Evolutionary conservation across 306 rosid species (phyloP), one percentile per base, ranked within the genome.

Genomic region (Cucumis cinereus): DNA sequence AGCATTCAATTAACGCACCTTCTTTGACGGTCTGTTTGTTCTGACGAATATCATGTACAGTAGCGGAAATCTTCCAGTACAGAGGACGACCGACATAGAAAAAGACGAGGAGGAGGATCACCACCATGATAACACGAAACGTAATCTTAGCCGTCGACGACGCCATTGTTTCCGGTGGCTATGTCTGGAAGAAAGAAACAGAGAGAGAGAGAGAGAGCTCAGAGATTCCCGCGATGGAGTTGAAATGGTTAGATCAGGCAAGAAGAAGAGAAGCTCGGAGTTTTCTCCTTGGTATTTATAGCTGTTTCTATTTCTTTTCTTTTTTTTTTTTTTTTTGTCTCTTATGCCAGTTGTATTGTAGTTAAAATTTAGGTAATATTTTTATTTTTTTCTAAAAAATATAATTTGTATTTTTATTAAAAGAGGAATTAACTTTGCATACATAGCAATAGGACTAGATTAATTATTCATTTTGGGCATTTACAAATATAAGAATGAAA

Each of bases 51-150:
- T 92, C 98, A 78, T 88, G 92, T 58, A 90, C 69, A 69, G 98
- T 88, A 53, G 96, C 96, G 17, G 96, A 87, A 81, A 92, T 77
- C 77, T 92, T 92, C 96, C 98, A 92, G 79, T 92, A 92, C 67
- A 92, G 82, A 57, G 96, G 96, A 49, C 96, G 98, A 77, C 91
- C 94, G 20, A 84, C 78, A 82, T 88, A 92, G 89, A 90, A 92
- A 81, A 89, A 74, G 61, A 87, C 7, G 10, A 92, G 77, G 20
- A 92, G 13, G 20, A 86, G 12, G 1, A 87, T 63, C 45, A 78
- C 75, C 20, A 76, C 69, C 70, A 86, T 11, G 7, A 55, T 16
- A 3, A 84, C 6, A 41, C 96, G 98, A 85, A 90, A 90, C 0
- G 81, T 79, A 47, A 86, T 36, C 82, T 76, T 90, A 19, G 91